These are phyloP conservation scores for Nepenthes alata DNA, from an alignment of 179 eudicot genomes.

Conservation along the genomic window DNA sequence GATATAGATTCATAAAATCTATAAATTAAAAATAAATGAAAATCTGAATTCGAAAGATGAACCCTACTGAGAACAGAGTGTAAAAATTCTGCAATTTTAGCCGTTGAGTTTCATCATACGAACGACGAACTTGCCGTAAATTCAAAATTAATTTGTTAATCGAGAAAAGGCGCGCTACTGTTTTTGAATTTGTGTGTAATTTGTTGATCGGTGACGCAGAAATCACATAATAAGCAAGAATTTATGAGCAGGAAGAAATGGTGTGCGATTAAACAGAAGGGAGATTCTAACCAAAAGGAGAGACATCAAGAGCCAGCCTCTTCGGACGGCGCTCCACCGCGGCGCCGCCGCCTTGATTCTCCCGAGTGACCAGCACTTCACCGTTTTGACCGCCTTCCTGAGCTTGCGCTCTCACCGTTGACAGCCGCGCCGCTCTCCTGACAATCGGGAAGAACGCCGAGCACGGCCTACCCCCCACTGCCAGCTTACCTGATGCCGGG, in stretches of 20 bases:
- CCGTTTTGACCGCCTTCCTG: conserved; percentile 23
- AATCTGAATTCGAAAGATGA: no score
- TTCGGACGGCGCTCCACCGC: conserved; percentile 38
- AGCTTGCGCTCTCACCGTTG: conserved; percentile 31
- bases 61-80: no score
- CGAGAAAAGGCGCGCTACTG: no score
- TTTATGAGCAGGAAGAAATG: neutral
- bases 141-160: neutral
- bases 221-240: neutral
- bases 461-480: conserved; percentile 7
- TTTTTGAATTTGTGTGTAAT: neutral
- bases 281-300: conserved; percentile 45
- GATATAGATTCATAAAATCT: no score
- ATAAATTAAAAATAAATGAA: no score
- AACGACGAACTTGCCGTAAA: no score
- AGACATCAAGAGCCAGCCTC: conserved; percentile 26
- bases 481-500: neutral
- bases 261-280: neutral
- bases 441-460: conserved; percentile 8
- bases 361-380: conserved; percentile 21
- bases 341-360: conserved; percentile 8
- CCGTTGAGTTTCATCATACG: no score
- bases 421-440: conserved; percentile 4
- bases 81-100: no score
- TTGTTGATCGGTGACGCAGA: neutral